Evolutionary conservation across 805 yeast genomes (phyloP), one percentile per base, ranked within the genome.

Genomic region (Pichia sporocuriosa): DNA sequence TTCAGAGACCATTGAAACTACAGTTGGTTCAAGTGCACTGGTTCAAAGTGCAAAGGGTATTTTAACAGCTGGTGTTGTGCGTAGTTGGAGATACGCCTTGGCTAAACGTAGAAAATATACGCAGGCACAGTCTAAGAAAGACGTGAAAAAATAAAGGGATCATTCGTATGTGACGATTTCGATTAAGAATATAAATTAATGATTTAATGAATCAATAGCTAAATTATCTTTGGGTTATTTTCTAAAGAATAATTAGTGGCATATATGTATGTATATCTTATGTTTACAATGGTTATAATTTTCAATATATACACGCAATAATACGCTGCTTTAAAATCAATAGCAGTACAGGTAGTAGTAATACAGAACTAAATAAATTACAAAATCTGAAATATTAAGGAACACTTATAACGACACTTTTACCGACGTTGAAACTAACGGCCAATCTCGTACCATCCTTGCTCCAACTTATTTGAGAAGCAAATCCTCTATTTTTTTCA

Each of bases 41-140:
- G 61, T 77, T 8, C 98, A 93, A 61, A 77, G 86, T 24, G 48
- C 77, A 15, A 88, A 90, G 59, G 98, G 98, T 0, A 53, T 90
- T 1, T 65, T 86, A 32, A 87, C 95, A 3, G 96, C 97, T 1
- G 98, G 98, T 1, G 37, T 84, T 1, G 56, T 66, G 16, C 84
- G 83, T 56, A 77, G 89, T 10, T 56, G 78, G 37, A 75, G 71
- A 53, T 89, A 89, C 59, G 89, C 94, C 4, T 65, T 73, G 60
- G 94, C 86, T 36, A 89, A 89, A 62, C 64, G 70, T 40, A 49
- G 53, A 19, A 72, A 72, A 56, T 60, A 35, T n/a, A 16, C 32
- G 28, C 39, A 32, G 42, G 40, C 32, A 27, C 44, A 24, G 25
- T 35, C 24, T 12, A 39, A 31, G 16, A 27, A 27, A 33, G 11